Evolutionary conservation across 176 grass and related monocot species (phyloP).

Genomic region (Zea mays): Zm-B73-REFERENCE-NAM-5.0 NC_050104.1:15528501-15529000

Average conservation of each 20-base stretch:
- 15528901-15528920: conserved; percentile 18
- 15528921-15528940: conserved; percentile 11
- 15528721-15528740: conserved; percentile 26
- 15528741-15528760: conserved; percentile 6
- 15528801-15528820: conserved; percentile 1
- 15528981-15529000: neutral
- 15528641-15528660: conserved; percentile 13
- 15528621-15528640: neutral
- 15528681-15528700: neutral
- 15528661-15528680: neutral
- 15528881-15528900: conserved; percentile 5
- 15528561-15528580: conserved; percentile 28
- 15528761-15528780: conserved; percentile 18
- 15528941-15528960: no score
- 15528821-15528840: neutral
- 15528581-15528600: conserved; percentile 29
- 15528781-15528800: conserved; percentile 25
- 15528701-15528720: conserved; percentile 10
- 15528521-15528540: neutral
- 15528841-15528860: neutral
- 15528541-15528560: conserved; percentile 8
- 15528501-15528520: no score
- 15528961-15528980: neutral
- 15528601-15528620: conserved; percentile 5
- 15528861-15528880: neutral